Percentiles rank a stretch among this genome's conserved stretches.
Conservation (phyloP, 2,329 filamentous ascomycete species). For the Fonsecaea pedrosoi region DNA sequence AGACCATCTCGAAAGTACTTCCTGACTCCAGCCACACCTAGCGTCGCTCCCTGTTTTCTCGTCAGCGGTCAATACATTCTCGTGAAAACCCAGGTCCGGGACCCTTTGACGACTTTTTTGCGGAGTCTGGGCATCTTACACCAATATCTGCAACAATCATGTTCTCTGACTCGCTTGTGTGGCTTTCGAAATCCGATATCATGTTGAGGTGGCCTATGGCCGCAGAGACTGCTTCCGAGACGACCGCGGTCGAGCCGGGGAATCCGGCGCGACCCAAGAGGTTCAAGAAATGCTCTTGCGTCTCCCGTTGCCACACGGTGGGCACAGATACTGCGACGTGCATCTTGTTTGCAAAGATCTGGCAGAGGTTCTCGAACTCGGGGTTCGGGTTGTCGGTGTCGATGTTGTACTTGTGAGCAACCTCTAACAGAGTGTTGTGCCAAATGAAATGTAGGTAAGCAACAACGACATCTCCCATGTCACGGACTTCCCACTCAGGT, state of each 20-base stretch:
- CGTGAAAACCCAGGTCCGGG: neutral
- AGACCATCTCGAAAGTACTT: neutral
- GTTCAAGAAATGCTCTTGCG: neutral
- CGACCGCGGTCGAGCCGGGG: neutral
- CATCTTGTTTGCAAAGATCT: neutral
- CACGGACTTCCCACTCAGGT: neutral
- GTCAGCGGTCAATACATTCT: neutral
- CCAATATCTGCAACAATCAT: constrained; percentile 1
- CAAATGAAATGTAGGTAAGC: neutral
- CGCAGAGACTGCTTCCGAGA: neutral
- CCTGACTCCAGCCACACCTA: neutral
- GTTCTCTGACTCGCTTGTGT: neutral
- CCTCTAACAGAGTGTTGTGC: neutral
- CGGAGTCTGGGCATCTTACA: neutral
- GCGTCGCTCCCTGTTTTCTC: neutral
- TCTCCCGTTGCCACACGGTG: neutral
- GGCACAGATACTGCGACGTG: neutral
- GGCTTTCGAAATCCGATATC: neutral
- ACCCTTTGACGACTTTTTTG: neutral
- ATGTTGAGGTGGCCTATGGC: neutral
- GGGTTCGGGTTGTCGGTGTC: neutral
- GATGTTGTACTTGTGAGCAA: neutral
- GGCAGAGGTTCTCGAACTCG: neutral
- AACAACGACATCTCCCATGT: neutral
- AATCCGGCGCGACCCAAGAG: neutral